These are phyloP conservation scores for Myriosclerotinia duriaeana DNA, from an alignment of 2,329 filamentous ascomycete species.

Conservation along the genomic window DNA sequence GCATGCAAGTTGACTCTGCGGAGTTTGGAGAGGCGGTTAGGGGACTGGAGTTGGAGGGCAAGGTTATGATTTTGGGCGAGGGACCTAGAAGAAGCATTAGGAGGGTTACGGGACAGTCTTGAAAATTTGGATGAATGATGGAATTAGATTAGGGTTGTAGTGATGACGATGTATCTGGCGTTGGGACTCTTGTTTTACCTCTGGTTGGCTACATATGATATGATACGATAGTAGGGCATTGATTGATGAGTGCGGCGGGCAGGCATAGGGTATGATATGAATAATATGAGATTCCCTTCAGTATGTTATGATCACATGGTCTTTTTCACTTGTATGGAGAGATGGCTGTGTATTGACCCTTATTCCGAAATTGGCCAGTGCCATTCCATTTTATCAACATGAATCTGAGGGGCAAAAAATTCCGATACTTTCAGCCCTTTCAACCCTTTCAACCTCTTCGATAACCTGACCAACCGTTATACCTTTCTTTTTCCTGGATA, in stretches of 20 bases:
- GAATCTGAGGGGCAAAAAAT: no score
- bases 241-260: neutral
- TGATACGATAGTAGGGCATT: constrained; percentile 2
- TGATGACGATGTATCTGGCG: constrained; percentile 11
- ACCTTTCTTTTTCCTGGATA: no score
- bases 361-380: neutral
- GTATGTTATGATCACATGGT: neutral
- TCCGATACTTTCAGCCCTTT: no score
- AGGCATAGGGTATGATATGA: constrained; percentile 4
- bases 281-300: neutral
- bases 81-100: constrained; percentile 80
- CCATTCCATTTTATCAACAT: neutral
- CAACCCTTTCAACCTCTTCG: no score
- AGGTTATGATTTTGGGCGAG: constrained; percentile 77
- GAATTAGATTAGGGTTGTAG: neutral
- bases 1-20: constrained; percentile 67
- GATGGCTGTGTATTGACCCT: neutral
- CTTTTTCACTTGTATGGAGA: no score
- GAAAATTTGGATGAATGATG: constrained; percentile 18
- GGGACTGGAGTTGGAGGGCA: constrained; percentile 79
- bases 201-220: neutral
- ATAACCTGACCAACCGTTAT: no score
- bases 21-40: constrained; percentile 85
- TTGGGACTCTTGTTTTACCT: constrained; percentile 8
- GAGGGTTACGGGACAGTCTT: constrained; percentile 61